Percentiles rank a stretch among this genome's conserved stretches.
These are phyloP conservation scores for Acmispon strigosus DNA, from an alignment of 306 rosid species.

Conservation along the genomic window DNA sequence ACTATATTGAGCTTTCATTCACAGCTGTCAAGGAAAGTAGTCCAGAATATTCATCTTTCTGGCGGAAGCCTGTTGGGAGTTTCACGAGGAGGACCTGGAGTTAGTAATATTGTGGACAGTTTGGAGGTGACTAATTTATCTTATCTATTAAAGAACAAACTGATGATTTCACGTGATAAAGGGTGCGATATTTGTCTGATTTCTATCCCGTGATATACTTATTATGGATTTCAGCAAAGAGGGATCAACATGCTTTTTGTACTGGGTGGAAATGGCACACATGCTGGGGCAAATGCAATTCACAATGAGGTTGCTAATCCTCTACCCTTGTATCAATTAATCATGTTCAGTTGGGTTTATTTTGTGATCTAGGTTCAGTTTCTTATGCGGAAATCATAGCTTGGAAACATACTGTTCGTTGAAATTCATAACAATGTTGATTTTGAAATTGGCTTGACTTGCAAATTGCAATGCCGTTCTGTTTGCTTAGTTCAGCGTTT, in stretches of 20 bases:
- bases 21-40: slow-evolving; percentile 88
- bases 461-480: background rate
- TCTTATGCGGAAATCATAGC: background rate
- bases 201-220: background rate
- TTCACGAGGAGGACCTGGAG: slow-evolving; percentile 88
- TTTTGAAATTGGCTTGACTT: background rate
- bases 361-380: slow-evolving; percentile 1
- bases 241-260: slow-evolving; percentile 96
- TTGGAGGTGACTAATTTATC: slow-evolving; percentile 50
- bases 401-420: background rate
- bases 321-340: background rate
- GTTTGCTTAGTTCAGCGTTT: background rate
- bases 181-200: slow-evolving; percentile 1
- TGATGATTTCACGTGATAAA: background rate
- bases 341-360: background rate
- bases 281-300: slow-evolving; percentile 95
- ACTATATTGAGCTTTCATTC: slow-evolving; percentile 22
- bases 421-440: background rate
- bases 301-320: slow-evolving; percentile 72
- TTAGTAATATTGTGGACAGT: slow-evolving; percentile 71
- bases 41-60: slow-evolving; percentile 96
- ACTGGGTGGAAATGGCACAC: slow-evolving; percentile 98
- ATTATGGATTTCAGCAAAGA: slow-evolving; percentile 60
- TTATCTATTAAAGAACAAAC: slow-evolving; percentile 2
- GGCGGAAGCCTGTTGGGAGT: slow-evolving; percentile 99